Conservation (phyloP, 805 yeast species). For the Wickerhamiella domercqiae region DNA sequence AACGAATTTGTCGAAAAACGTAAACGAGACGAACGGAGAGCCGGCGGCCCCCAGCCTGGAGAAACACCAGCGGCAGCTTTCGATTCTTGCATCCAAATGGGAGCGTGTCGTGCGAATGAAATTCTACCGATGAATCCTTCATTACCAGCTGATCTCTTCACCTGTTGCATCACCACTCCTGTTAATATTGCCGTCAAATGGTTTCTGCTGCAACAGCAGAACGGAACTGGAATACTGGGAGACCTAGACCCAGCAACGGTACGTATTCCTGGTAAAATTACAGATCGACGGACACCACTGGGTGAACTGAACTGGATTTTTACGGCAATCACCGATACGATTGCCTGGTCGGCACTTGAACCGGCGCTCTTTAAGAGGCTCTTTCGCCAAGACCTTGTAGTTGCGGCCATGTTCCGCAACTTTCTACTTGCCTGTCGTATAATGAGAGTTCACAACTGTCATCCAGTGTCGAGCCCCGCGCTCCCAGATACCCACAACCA, state of each 20-base stretch:
- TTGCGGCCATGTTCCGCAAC: conserved; percentile 88
- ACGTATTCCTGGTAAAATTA: conserved; percentile 73
- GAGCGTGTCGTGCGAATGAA: conserved; percentile 82
- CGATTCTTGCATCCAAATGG: conserved; percentile 79
- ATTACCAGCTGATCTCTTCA: conserved; percentile 87
- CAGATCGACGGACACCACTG: conserved; percentile 86
- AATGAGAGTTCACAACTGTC: conserved; percentile 86
- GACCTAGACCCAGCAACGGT: conserved; percentile 30
- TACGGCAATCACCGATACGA: conserved; percentile 94
- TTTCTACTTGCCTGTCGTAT: conserved; percentile 82
- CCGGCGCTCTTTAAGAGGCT: conserved; percentile 76
- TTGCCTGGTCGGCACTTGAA: conserved; percentile 89
- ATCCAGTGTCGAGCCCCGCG: conserved; percentile 87
- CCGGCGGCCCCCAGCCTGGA: conserved; percentile 27
- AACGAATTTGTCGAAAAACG: conserved; percentile 80
- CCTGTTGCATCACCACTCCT: conserved; percentile 90
- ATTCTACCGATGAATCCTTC: conserved; percentile 84
- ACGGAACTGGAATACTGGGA: conserved; percentile 30
- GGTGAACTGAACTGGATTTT: conserved; percentile 97
- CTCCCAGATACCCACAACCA: conserved; percentile 73
- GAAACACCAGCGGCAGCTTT: conserved; percentile 55
- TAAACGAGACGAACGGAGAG: conserved; percentile 40
- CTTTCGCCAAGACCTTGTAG: conserved; percentile 90
- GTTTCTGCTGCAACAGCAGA: conserved; percentile 55
- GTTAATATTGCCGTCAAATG: conserved; percentile 86